Conservation (phyloP, 2,329 filamentous ascomycete genomes). For the Fusarium sp. region DNA sequence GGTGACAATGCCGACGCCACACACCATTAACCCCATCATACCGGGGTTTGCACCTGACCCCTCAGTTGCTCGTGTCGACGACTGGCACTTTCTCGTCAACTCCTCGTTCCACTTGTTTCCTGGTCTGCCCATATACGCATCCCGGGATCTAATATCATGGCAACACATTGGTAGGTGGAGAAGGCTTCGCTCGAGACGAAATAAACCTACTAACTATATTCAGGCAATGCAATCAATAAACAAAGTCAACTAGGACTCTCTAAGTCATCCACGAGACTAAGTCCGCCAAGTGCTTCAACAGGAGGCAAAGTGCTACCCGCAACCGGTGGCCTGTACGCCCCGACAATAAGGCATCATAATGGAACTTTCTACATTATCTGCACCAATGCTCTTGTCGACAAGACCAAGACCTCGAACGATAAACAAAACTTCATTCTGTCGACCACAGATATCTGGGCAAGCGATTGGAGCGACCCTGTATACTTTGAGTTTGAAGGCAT, state of each 20-base stretch:
- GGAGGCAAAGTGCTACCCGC: constrained; percentile 14
- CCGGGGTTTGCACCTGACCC: constrained; percentile 30
- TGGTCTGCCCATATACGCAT: constrained; percentile 18
- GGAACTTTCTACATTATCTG: constrained; percentile 22
- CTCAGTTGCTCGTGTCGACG: constrained; percentile 21
- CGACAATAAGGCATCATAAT: constrained; percentile 13
- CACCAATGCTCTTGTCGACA: constrained; percentile 4
- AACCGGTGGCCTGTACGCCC: constrained; percentile 9
- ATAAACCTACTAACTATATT: too few species aligned
- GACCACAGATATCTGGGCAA: constrained; percentile 18
- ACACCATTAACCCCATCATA: constrained; percentile 16
- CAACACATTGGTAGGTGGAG: constrained; percentile 1
- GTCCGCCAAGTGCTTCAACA: constrained; percentile 10
- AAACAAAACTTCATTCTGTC: constrained; percentile 13
- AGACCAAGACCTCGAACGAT: too few species aligned
- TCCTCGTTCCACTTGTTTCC: constrained; percentile 33
- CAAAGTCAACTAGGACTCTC: constrained; percentile 1
- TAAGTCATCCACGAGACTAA: neutral
- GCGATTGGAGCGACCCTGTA: constrained; percentile 14
- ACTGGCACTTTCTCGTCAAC: constrained; percentile 30
- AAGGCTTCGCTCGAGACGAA: neutral
- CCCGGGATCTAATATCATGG: constrained; percentile 17
- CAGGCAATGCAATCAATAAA: constrained; percentile 19
- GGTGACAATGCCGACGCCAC: too few species aligned
- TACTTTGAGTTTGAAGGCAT: constrained; percentile 19